These are phyloP conservation scores for Jaapia argillacea DNA, from an alignment of 768 basidiomycete species.

Conservation along the genomic window DNA sequence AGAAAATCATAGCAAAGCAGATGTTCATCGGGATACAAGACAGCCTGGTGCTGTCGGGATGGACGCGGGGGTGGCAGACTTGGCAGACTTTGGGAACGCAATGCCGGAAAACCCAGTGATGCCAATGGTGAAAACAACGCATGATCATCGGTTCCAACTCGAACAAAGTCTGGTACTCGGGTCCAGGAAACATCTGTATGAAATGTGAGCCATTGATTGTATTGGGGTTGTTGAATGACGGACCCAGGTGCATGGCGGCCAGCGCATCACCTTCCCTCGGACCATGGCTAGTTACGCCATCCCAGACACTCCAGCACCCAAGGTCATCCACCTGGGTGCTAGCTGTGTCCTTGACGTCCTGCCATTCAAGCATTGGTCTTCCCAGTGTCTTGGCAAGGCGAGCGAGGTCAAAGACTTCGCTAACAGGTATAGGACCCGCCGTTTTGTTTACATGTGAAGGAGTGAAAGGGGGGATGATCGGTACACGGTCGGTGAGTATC, in stretches of 20 bases:
- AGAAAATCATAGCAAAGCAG: slow-evolving; percentile 7
- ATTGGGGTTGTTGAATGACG: neutral
- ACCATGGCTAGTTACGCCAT: neutral
- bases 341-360: slow-evolving; percentile 14
- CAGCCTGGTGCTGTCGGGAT: neutral
- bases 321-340: slow-evolving; percentile 10
- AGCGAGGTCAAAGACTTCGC: slow-evolving; percentile 19
- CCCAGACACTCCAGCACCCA: slow-evolving; percentile 20
- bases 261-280: slow-evolving; percentile 5
- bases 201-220: neutral
- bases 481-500: slow-evolving; percentile 13
- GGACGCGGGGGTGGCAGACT: neutral
- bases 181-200: neutral
- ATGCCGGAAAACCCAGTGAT: neutral
- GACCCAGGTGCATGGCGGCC: neutral
- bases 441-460: slow-evolving; percentile 12
- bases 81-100: neutral
- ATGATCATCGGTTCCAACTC: neutral
- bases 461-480: slow-evolving; percentile 18
- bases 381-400: slow-evolving; percentile 5
- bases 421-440: slow-evolving; percentile 13
- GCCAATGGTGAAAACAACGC: neutral
- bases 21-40: neutral
- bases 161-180: neutral
- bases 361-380: slow-evolving; percentile 16